These are phyloP conservation scores for Crithidia bombi DNA, from an alignment of 208 protist genomes.

Conservation along the genomic window DNA sequence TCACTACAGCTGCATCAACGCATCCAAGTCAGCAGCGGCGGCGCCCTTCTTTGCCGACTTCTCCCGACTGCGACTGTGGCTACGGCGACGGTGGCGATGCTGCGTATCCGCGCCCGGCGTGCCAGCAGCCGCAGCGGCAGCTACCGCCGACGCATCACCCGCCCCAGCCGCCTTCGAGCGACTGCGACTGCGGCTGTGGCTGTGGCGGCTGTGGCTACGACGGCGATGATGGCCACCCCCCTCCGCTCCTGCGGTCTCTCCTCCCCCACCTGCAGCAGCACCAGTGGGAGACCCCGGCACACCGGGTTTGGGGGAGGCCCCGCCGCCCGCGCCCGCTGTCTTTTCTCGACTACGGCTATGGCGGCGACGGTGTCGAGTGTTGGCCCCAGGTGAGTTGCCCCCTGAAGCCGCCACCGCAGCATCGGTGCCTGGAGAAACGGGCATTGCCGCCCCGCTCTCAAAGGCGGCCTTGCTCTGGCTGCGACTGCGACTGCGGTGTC, in stretches of 20 bases:
- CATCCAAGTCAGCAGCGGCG: constrained; percentile 36
- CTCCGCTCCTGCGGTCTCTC: not conserved
- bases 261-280: not conserved
- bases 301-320: no score
- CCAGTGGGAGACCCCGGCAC: not conserved
- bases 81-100: constrained; percentile 34
- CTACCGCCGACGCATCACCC: not conserved
- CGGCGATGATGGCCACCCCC: constrained; percentile 12
- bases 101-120: constrained; percentile 27
- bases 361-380: constrained; percentile 11
- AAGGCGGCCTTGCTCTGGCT: constrained; percentile 30
- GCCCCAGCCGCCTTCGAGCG: constrained; percentile 11
- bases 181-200: constrained; percentile 16
- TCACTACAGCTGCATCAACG: constrained; percentile 45
- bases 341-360: constrained; percentile 13
- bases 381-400: constrained; percentile 4
- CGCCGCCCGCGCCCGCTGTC: not conserved
- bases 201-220: constrained; percentile 10
- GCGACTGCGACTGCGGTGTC: constrained; percentile 23
- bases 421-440: constrained; percentile 6
- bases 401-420: constrained; percentile 17
- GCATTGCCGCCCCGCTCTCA: constrained; percentile 16
- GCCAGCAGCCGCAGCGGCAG: constrained; percentile 1
- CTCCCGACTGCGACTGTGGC: constrained; percentile 29
- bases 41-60: constrained; percentile 7